Evolutionary conservation across 2,329 filamentous ascomycete genomes (phyloP).

Genomic region (Fusarium sp.): DNA sequence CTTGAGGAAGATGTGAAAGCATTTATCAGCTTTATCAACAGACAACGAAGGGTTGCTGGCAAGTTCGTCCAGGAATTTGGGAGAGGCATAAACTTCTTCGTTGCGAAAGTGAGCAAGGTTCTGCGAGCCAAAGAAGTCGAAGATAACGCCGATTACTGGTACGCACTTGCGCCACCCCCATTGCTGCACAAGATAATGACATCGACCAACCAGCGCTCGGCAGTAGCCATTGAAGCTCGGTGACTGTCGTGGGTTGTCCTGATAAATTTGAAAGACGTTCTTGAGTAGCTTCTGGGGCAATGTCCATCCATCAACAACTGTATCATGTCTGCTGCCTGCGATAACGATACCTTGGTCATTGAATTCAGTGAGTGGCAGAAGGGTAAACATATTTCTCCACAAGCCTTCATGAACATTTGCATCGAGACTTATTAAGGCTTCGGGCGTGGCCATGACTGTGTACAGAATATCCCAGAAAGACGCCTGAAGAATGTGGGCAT

Average conservation of each 20-base stretch:
- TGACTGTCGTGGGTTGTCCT: slow-evolving; percentile 64
- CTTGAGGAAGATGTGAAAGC: slow-evolving; percentile 76
- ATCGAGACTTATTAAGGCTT: slow-evolving; percentile 54
- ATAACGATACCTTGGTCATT: slow-evolving; percentile 64
- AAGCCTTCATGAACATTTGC: slow-evolving; percentile 63
- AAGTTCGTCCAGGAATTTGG: slow-evolving; percentile 70
- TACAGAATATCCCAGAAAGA: slow-evolving; percentile 72
- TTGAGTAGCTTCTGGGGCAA: slow-evolving; percentile 68
- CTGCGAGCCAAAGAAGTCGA: slow-evolving; percentile 75
- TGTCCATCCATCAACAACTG: slow-evolving; percentile 66
- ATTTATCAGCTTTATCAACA: slow-evolving; percentile 67
- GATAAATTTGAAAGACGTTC: slow-evolving; percentile 69
- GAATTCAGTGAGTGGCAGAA: slow-evolving; percentile 72
- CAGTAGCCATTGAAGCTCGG: slow-evolving; percentile 75
- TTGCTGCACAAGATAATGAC: slow-evolving; percentile 70
- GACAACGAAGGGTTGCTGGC: slow-evolving; percentile 58
- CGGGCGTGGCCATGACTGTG: slow-evolving; percentile 54
- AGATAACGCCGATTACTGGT: slow-evolving; percentile 69
- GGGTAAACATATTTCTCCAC: slow-evolving; percentile 70
- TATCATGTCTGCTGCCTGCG: slow-evolving; percentile 47
- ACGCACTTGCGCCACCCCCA: slow-evolving; percentile 74
- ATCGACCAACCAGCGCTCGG: slow-evolving; percentile 68
- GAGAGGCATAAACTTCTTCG: slow-evolving; percentile 71
- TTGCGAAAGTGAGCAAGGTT: slow-evolving; percentile 72
- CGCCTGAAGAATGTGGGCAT: slow-evolving; percentile 61